Evolutionary conservation across 805 yeast genomes (phyloP).

Genomic region (Candida taoyuanica): DNA sequence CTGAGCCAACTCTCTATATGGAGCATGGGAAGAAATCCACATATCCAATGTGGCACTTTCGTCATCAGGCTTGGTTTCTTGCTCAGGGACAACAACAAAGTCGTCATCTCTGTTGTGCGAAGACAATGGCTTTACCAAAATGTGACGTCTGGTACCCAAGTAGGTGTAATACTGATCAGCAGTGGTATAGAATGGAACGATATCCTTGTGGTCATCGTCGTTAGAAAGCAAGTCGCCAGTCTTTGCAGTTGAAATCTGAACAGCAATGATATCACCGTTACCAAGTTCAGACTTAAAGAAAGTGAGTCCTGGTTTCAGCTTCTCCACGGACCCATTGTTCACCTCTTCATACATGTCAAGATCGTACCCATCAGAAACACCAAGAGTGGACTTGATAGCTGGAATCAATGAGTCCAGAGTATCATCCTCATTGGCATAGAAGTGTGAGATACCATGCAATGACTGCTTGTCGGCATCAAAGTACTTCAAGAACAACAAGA

Average conservation of each 20-base stretch:
- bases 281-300: constrained; percentile 55
- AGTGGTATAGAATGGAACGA: constrained; percentile 32
- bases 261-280: constrained; percentile 60
- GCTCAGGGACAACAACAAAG: constrained; percentile 38
- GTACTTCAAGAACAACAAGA: constrained; percentile 51
- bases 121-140: constrained; percentile 43
- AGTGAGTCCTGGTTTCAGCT: constrained; percentile 31
- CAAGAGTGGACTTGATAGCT: constrained; percentile 38
- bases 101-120: constrained; percentile 45
- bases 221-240: constrained; percentile 8
- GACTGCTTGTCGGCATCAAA: constrained; percentile 55
- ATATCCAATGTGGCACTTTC: constrained; percentile 41
- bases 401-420: constrained; percentile 37
- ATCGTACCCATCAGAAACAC: constrained; percentile 30
- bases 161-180: constrained; percentile 48
- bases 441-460: constrained; percentile 64
- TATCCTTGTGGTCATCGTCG: constrained; percentile 9
- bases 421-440: constrained; percentile 45
- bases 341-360: constrained; percentile 56
- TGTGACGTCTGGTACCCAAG: constrained; percentile 55
- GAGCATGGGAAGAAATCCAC: constrained; percentile 62
- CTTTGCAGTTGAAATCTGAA: constrained; percentile 24
- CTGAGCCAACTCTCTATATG: constrained; percentile 56
- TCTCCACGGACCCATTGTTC: constrained; percentile 47
- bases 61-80: constrained; percentile 17